Conservation (phyloP, 2,329 filamentous ascomycete genomes). For the Escovopsis weberi region DNA sequence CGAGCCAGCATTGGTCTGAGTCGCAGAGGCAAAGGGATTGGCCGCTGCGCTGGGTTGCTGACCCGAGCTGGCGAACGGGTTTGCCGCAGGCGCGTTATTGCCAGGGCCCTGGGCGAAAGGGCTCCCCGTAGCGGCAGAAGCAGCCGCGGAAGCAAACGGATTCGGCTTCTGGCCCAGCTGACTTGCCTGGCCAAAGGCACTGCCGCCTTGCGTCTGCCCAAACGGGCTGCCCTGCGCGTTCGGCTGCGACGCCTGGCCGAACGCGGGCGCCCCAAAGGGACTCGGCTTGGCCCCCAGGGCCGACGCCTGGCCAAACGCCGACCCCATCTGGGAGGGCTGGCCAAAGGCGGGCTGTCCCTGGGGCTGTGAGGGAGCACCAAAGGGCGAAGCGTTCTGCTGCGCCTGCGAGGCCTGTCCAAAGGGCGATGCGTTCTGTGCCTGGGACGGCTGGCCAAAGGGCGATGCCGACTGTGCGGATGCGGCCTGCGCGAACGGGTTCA, state of each 20-base stretch:
- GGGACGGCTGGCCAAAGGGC: constrained; percentile 16
- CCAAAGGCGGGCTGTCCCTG: constrained; percentile 18
- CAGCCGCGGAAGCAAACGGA: constrained; percentile 17
- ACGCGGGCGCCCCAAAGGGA: constrained; percentile 20
- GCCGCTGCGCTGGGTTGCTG: constrained; percentile 4
- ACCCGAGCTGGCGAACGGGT: constrained; percentile 14
- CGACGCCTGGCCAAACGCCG: constrained; percentile 28
- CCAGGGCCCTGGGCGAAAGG: constrained; percentile 13
- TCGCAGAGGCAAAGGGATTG: constrained; percentile 5
- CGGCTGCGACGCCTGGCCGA: constrained; percentile 21
- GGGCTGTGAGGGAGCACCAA: background rate
- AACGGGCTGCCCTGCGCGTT: constrained; percentile 13
- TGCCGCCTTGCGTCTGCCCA: constrained; percentile 17
- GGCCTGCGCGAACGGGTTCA: constrained; percentile 22
- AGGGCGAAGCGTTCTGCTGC: background rate
- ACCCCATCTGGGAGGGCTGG: constrained; percentile 18
- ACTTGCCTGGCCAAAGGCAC: constrained; percentile 20
- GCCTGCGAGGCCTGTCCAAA: constrained; percentile 26
- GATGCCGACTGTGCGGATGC: constrained; percentile 13
- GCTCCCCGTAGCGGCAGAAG: constrained; percentile 3
- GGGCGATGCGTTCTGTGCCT: constrained; percentile 12
- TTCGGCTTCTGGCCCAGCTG: constrained; percentile 24
- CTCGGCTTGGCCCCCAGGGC: constrained; percentile 18
- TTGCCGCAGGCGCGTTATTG: constrained; percentile 11
- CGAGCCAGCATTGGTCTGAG: constrained; percentile 3